Evolutionary conservation across 2,329 filamentous ascomycete genomes (phyloP).

Genomic region (Fusarium sp.): DNA sequence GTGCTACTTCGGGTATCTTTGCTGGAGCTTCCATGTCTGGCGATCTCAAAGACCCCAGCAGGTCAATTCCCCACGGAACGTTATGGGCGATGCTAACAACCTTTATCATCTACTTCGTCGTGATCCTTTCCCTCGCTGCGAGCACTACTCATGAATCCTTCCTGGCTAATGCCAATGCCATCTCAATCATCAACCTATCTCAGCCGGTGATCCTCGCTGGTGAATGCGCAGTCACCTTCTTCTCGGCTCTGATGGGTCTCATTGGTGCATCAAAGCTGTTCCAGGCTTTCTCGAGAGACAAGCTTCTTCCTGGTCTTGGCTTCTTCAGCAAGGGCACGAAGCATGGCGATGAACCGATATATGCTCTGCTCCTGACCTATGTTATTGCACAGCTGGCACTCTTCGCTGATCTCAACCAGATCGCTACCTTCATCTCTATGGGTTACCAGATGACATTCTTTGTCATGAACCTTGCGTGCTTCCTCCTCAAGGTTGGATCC

Average conservation of each 20-base stretch:
- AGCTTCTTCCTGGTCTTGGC: conserved; percentile 78
- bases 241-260: conserved; percentile 88
- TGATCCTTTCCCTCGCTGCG: conserved; percentile 81
- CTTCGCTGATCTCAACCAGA: conserved; percentile 86
- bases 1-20: conserved; percentile 67
- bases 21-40: conserved; percentile 91
- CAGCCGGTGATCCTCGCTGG: conserved; percentile 79
- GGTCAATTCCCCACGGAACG: conserved; percentile 86
- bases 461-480: conserved; percentile 88
- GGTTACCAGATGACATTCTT: conserved; percentile 94
- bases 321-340: conserved; percentile 80
- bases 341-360: conserved; percentile 78
- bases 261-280: conserved; percentile 87
- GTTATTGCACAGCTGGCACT: conserved; percentile 81
- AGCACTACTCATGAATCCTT: conserved; percentile 81
- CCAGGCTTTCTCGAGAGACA: conserved; percentile 84
- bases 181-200: conserved; percentile 84
- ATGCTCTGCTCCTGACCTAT: conserved; percentile 82
- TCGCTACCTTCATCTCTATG: conserved; percentile 91
- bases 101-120: conserved; percentile 78
- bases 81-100: conserved; percentile 81
- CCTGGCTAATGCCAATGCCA: conserved; percentile 79
- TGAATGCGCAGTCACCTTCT: conserved; percentile 84
- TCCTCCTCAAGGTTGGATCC: conserved; percentile 85
- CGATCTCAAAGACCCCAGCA: conserved; percentile 84